Evolutionary conservation across 345 rosid genomes (phyloP), one percentile per base, ranked within the genome.

Genomic region (Murraya paniculata): DNA sequence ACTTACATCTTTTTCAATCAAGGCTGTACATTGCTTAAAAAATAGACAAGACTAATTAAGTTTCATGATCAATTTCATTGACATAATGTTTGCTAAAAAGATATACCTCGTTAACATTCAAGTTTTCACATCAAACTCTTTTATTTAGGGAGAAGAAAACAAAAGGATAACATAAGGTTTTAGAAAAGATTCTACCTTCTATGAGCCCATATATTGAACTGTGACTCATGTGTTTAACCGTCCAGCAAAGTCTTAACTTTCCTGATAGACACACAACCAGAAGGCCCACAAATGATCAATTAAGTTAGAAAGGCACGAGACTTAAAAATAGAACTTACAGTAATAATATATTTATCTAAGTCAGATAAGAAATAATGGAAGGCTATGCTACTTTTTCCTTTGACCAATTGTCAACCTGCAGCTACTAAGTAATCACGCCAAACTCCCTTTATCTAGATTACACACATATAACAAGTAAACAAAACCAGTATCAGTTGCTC

Each of bases 261-360:
- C 74, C 36, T 25, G 36, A 55, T 19, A 53, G 5, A 28, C 31
- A 7, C 48, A 18, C 48, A 70, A 50, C 58, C 48, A 28, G 41
- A 65, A 39, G 72, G 62, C 76, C 77, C 64, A 60, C 69, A 57
- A 72, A 64, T 68, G 36, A 77, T 53, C 70, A 78, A 58, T 27
- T 62, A 60, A 77, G 41, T 59, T 58, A 35, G 24, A 68, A 39
- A 45, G 14, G 31, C 9, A 31, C 41, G 65, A 61, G 58, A 39
- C 28, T 25, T 27, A 35, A 53, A 41, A 14, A n/a, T 38, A 69
- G 36, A 19, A 38, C 41, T 59, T 72, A 18, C 35, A 4, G 6
- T n/a, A 69, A 30, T 55, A 10, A 39, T 60, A 53, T 24, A 22
- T n/a, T 45, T 11, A 39, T 30, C 70, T 61, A 67, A 62, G 31